A percentile compares a stretch with the other conserved stretches of the same genome.
Conservation (phyloP, 148 eudicot species). For the Pouteria glomerata region DNA sequence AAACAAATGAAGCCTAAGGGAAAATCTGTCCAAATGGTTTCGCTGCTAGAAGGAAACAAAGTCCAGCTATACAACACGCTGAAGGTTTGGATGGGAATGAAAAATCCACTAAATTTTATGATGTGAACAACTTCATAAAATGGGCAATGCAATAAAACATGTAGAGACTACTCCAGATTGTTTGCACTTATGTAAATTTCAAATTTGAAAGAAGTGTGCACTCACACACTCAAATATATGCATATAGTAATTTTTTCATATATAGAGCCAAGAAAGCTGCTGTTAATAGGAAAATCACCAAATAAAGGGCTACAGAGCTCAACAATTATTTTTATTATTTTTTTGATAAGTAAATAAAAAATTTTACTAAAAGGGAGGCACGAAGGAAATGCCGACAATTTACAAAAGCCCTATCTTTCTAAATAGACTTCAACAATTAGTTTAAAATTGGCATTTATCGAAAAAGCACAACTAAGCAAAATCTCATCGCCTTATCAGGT, state of each 20-base stretch:
- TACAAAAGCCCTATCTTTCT: too few species aligned
- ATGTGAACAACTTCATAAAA: not conserved
- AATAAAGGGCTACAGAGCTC: not conserved
- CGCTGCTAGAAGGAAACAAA: constrained; percentile 15
- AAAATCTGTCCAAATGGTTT: constrained; percentile 11
- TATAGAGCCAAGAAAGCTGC: not conserved
- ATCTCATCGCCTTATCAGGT: constrained; percentile 1
- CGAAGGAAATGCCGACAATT: too few species aligned
- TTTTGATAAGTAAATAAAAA: too few species aligned
- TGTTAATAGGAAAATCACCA: not conserved
- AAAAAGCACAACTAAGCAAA: not conserved
- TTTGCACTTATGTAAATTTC: not conserved
- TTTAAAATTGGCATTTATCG: not conserved
- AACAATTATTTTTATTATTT: too few species aligned
- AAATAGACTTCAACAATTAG: not conserved
- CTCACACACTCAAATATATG: too few species aligned
- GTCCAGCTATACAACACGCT: constrained; percentile 30
- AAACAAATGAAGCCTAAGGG: not conserved
- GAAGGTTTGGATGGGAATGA: constrained; percentile 10
- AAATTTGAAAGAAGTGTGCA: not conserved
- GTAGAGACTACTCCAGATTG: not conserved
- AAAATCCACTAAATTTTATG: not conserved
- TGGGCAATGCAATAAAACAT: not conserved
- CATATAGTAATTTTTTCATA: not conserved
- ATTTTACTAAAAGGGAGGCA: too few species aligned